Evolutionary conservation across 306 rosid genomes (phyloP), one percentile per base, ranked within the genome.

Genomic region (Quercus variabilis): DNA sequence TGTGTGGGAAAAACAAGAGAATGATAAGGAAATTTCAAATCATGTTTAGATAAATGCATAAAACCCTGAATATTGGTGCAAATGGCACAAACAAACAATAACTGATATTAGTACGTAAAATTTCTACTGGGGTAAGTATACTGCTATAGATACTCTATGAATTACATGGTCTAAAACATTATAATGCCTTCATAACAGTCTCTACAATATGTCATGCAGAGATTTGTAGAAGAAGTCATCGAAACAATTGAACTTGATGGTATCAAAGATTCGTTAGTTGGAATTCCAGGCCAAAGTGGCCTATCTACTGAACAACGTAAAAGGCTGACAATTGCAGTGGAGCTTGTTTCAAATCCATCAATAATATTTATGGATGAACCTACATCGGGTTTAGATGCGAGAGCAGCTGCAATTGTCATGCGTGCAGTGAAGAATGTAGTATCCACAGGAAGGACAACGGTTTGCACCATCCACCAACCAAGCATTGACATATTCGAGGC

Each of bases 311-410:
- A 92, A 82, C 97, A 88, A 56, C 91, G 94, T 20, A 92, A 92
- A 84, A 85, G 97, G 56, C 89, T 92, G 60, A 92, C 97, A 52
- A 89, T 92, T 74, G 97, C 94, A 19, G 97, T 92, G 82, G 97
- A 92, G 85, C 91, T 92, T 69, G 89, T 92, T 69, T 90, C 97
- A 76, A 92, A 92, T 84, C 97, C 97, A 73, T 90, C 94, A 13
- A 92, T 92, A 78, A 88, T 92, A 77, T 90, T 92, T 81, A 92
- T 92, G 97, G 97, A 90, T 78, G 97, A 92, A 77, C 97, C 97
- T 52, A 92, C 97, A 56, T 90, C 94, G 18, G 94, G 97, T 30
- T 86, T 92, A 84, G 94, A 92, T 87, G 94, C 94, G 5, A 87
- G 94, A 56, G 89, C 94, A 77, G 97, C 94, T 38, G 97, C 97